These are phyloP conservation scores for Themeda triandra DNA, from an alignment of 176 grass and related monocot genomes.

Conservation along the genomic window DNA sequence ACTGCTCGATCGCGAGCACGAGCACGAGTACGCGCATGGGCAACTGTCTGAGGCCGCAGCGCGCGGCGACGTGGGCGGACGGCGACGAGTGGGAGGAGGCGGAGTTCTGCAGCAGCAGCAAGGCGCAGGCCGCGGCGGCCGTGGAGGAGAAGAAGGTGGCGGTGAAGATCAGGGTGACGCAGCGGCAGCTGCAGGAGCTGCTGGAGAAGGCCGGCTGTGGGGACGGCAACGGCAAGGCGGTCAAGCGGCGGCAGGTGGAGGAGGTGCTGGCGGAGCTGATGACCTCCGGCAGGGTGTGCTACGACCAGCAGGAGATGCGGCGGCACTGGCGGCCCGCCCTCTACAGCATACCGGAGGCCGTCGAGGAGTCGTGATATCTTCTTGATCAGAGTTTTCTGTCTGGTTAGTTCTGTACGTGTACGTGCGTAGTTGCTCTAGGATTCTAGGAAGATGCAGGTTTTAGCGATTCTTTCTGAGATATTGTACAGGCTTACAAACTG, in stretches of 20 bases:
- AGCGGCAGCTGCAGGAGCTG: slow-evolving; percentile 57
- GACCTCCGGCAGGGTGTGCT: slow-evolving; percentile 20
- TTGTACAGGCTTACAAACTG: neutral
- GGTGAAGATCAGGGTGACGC: slow-evolving; percentile 63
- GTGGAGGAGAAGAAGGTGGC: slow-evolving; percentile 20
- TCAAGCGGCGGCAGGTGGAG: slow-evolving; percentile 23
- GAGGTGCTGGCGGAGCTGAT: slow-evolving; percentile 41
- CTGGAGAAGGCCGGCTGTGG: slow-evolving; percentile 21
- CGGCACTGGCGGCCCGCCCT: slow-evolving; percentile 50
- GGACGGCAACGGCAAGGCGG: slow-evolving; percentile 11
- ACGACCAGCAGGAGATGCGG: slow-evolving; percentile 3
- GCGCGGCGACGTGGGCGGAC: slow-evolving; percentile 51
- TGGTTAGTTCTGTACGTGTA: neutral
- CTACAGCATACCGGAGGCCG: slow-evolving; percentile 43
- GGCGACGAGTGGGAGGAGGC: slow-evolving; percentile 39
- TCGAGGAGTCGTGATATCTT: neutral
- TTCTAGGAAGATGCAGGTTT: neutral
- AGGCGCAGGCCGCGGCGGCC: neutral
- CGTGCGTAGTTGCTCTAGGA: slow-evolving; percentile 9
- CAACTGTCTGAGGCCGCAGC: slow-evolving; percentile 49
- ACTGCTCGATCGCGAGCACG: neutral
- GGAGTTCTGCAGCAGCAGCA: neutral
- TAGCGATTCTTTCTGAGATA: slow-evolving; percentile 30
- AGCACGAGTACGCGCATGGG: slow-evolving; percentile 22
- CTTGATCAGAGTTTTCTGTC: neutral